Evolutionary conservation across 2,329 filamentous ascomycete genomes (phyloP).

Genomic region (Cercospora sp.): DNA sequence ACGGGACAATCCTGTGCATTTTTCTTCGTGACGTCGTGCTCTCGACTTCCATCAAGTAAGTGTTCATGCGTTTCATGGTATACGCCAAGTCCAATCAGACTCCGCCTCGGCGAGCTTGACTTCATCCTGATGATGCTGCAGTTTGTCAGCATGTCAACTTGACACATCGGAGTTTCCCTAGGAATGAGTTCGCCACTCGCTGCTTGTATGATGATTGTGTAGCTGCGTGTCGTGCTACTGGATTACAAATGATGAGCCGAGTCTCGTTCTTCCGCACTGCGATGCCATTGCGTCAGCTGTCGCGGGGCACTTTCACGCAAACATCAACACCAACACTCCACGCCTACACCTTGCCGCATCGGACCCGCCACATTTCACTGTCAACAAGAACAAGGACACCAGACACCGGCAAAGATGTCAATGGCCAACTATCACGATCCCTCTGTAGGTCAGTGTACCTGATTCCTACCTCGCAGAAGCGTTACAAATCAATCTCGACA

Average conservation of each 20-base stretch:
- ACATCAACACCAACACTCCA: neutral
- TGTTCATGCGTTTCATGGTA: no score
- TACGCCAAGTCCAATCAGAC: neutral
- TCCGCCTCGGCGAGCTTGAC: conserved; percentile 6
- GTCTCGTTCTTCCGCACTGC: neutral
- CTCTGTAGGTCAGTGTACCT: conserved; percentile 27
- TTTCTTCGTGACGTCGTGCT: neutral
- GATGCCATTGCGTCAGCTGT: neutral
- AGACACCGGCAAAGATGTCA: conserved; percentile 10
- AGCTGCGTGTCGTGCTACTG: neutral
- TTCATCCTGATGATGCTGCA: neutral
- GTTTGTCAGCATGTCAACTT: neutral
- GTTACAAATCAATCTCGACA: conserved; percentile 42
- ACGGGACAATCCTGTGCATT: neutral
- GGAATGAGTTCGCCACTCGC: neutral
- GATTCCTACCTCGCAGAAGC: conserved; percentile 21
- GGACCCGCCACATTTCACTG: neutral
- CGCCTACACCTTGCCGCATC: neutral
- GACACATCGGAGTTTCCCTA: neutral
- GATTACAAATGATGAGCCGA: neutral
- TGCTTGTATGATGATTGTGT: neutral
- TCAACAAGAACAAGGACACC: neutral
- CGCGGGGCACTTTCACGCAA: neutral
- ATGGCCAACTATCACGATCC: conserved; percentile 16
- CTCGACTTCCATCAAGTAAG: neutral